These are phyloP conservation scores for Arthroderma sp. DNA, from an alignment of 2,329 filamentous ascomycete species.

Conservation along the genomic window DNA sequence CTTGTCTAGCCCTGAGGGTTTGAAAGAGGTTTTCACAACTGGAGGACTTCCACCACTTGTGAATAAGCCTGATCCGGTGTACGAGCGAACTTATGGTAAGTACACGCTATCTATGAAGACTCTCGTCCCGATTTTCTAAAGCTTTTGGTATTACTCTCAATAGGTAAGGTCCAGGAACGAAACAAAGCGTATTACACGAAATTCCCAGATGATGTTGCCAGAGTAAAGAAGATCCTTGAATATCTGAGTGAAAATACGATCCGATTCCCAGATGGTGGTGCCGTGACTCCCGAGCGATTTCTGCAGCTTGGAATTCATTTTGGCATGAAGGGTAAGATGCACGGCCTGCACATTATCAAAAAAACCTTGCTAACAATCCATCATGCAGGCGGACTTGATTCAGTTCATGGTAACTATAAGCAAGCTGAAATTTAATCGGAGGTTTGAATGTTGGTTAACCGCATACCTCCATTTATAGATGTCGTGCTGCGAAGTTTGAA, in stretches of 20 bases:
- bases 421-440: slow-evolving; percentile 2
- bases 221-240: slow-evolving; percentile 52
- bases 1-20: slow-evolving; percentile 47
- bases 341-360: neutral
- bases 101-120: neutral
- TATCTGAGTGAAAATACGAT: slow-evolving; percentile 53
- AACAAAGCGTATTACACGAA: slow-evolving; percentile 74
- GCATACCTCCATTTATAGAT: slow-evolving; percentile 24
- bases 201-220: slow-evolving; percentile 63
- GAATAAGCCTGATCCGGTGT: slow-evolving; percentile 59
- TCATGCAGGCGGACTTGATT: slow-evolving; percentile 50
- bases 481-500: slow-evolving; percentile 55
- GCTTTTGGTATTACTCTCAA: neutral
- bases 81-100: slow-evolving; percentile 51
- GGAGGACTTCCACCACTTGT: slow-evolving; percentile 73
- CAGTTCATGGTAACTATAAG: slow-evolving; percentile 46
- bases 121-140: too few species aligned
- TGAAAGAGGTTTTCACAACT: slow-evolving; percentile 72
- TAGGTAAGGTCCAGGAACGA: slow-evolving; percentile 51
- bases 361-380: neutral
- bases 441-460: neutral
- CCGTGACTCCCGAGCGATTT: slow-evolving; percentile 59
- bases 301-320: slow-evolving; percentile 66
- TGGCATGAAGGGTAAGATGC: slow-evolving; percentile 51
- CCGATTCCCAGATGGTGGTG: slow-evolving; percentile 57